Conservation (phyloP, 345 rosid species). For the Theobroma cacao region DNA sequence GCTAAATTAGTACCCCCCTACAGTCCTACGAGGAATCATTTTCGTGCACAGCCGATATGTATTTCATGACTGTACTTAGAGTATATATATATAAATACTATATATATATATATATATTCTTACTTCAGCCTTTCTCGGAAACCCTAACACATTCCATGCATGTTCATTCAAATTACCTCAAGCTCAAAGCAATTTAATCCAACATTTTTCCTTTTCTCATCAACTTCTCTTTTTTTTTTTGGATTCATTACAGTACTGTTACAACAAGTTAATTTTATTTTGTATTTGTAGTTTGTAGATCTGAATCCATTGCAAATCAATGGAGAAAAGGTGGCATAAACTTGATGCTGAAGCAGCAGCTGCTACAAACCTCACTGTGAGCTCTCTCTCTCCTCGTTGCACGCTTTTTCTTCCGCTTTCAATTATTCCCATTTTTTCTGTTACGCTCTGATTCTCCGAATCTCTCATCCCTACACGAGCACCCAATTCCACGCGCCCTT, state of each 20-base stretch:
- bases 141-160: background rate
- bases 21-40: no score
- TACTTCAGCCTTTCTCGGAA: background rate
- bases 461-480: background rate
- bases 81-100: no score
- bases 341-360: background rate
- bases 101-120: no score
- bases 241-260: background rate
- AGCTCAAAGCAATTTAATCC: background rate
- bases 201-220: background rate
- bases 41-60: background rate
- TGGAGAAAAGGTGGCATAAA: background rate
- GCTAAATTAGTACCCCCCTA: background rate
- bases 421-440: background rate
- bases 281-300: background rate
- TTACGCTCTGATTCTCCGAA: background rate
- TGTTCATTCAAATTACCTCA: background rate
- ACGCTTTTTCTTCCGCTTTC: background rate
- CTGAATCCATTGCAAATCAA: background rate
- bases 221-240: background rate
- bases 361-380: slow-evolving; percentile 5
- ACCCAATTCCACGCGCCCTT: background rate
- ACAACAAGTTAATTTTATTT: background rate
- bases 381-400: background rate
- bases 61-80: background rate